Percentiles rank a stretch among this genome's conserved stretches.
Conservation (phyloP, 352 stramenopile genomes). For the Globisporangium nunn region DNA sequence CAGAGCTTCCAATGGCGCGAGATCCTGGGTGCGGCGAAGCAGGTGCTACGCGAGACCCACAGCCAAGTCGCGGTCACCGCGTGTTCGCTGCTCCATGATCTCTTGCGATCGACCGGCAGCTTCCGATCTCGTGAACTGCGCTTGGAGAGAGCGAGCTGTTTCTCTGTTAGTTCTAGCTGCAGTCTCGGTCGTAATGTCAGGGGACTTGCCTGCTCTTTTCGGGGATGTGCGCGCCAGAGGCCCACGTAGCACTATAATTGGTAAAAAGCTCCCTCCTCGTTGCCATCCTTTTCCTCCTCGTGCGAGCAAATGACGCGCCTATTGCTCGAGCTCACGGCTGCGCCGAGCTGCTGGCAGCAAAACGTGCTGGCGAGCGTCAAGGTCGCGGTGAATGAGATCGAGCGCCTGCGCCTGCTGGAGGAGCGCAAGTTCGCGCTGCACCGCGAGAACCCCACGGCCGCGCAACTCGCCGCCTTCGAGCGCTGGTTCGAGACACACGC, state of each 20-base stretch:
- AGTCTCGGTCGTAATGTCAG: too few relatives aligned
- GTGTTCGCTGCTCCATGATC: conserved; percentile 12
- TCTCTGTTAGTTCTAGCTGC: too few relatives aligned
- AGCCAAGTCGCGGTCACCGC: conserved; percentile 24
- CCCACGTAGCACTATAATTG: too few relatives aligned
- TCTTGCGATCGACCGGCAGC: neutral
- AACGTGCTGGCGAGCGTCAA: conserved; percentile 22
- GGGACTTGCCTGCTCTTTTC: too few relatives aligned
- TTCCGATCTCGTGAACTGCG: neutral
- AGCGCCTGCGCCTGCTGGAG: conserved; percentile 14
- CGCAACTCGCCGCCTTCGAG: conserved; percentile 20
- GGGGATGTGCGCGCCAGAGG: too few relatives aligned
- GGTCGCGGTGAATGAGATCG: conserved; percentile 23
- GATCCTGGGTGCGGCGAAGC: conserved; percentile 6
- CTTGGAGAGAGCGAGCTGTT: neutral
- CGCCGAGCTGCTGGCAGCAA: conserved; percentile 21
- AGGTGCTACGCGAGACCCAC: conserved; percentile 13
- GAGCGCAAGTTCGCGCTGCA: conserved; percentile 18
- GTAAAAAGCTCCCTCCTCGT: too few relatives aligned
- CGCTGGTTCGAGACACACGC: conserved; percentile 19
- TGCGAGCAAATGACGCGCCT: conserved; percentile 8
- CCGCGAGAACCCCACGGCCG: conserved; percentile 7
- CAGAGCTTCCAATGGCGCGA: conserved; percentile 8
- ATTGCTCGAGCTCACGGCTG: conserved; percentile 26
- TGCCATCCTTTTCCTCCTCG: neutral